These are phyloP conservation scores for Citrus unshiu DNA, from an alignment of 345 rosid species.

Conservation along the genomic window DNA sequence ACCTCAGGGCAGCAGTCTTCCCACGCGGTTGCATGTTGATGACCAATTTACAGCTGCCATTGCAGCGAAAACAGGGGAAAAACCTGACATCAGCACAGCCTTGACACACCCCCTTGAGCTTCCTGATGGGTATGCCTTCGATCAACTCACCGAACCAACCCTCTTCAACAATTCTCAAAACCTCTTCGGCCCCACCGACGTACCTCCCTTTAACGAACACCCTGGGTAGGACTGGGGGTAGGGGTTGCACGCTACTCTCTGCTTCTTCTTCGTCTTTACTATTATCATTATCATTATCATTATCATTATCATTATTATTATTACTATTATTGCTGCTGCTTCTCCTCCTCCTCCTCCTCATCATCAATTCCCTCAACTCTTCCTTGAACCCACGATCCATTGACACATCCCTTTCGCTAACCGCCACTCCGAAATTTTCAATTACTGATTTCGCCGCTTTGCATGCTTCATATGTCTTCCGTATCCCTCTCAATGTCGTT, in stretches of 20 bases:
- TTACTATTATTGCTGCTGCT: too few relatives aligned
- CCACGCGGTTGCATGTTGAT: conserved; percentile 17
- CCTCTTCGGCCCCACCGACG: conserved; percentile 89
- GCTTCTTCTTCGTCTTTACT: conserved; percentile 25
- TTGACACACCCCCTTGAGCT: conserved; percentile 36
- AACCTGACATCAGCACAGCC: conserved; percentile 74
- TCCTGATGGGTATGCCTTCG: conserved; percentile 47
- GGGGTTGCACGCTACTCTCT: conserved; percentile 3
- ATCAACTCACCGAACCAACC: conserved; percentile 59
- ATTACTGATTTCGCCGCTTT: conserved; percentile 54
- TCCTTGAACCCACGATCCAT: conserved; percentile 76
- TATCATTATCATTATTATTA: too few relatives aligned
- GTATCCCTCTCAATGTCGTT: conserved; percentile 69
- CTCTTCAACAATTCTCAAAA: conserved; percentile 56
- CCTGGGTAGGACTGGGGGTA: conserved; percentile 45
- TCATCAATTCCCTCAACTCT: conserved; percentile 52
- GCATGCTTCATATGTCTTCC: conserved; percentile 82
- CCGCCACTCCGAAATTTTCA: conserved; percentile 45
- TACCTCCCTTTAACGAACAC: conserved; percentile 74
- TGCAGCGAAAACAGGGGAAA: conserved; percentile 72
- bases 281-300: neutral
- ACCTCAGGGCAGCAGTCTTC: conserved; percentile 45
- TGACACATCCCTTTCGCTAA: conserved; percentile 76
- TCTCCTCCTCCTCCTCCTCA: too few relatives aligned
- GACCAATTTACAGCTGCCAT: conserved; percentile 70